phyloP scores from a whole-genome alignment of 2,329 filamentous ascomycete species.

The Arachnomyces sp. region DNA sequence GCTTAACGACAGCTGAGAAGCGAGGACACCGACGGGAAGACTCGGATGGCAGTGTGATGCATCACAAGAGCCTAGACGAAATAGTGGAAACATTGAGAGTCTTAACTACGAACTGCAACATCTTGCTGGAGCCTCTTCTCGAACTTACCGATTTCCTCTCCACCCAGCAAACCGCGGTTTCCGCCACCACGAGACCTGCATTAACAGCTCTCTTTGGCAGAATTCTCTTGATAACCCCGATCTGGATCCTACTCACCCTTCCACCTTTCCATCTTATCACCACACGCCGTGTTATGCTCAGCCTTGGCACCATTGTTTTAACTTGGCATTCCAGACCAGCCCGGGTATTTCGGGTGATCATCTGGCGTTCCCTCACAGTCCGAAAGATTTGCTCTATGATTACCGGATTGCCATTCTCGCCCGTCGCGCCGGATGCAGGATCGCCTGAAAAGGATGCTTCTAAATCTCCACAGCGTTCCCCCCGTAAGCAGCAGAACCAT shows the following conservation, averaged over 20 bases:
- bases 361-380: slow-evolving; percentile 79
- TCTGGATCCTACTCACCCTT: slow-evolving; percentile 78
- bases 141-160: slow-evolving; percentile 88
- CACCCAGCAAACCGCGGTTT: slow-evolving; percentile 81
- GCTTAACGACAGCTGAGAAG: slow-evolving; percentile 59
- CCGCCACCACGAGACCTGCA: slow-evolving; percentile 81
- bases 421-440: slow-evolving; percentile 21
- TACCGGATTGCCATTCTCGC: slow-evolving; percentile 50
- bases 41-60: slow-evolving; percentile 61
- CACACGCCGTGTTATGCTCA: slow-evolving; percentile 73
- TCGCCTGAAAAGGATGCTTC: slow-evolving; percentile 18
- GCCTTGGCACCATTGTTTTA: slow-evolving; percentile 74
- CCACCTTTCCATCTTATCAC: slow-evolving; percentile 81
- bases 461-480: slow-evolving; percentile 21
- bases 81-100: slow-evolving; percentile 90
- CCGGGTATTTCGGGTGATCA: slow-evolving; percentile 72
- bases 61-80: slow-evolving; percentile 93
- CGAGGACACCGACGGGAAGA: slow-evolving; percentile 45
- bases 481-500: slow-evolving; percentile 35
- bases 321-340: slow-evolving; percentile 90
- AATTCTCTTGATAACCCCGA: slow-evolving; percentile 75
- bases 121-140: slow-evolving; percentile 80
- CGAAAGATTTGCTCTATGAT: slow-evolving; percentile 62
- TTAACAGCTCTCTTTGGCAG: slow-evolving; percentile 84
- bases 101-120: slow-evolving; percentile 85